These are phyloP conservation scores for Alternaria angustiovoidea DNA, from an alignment of 2,329 filamentous ascomycete species.

Conservation along the genomic window DNA sequence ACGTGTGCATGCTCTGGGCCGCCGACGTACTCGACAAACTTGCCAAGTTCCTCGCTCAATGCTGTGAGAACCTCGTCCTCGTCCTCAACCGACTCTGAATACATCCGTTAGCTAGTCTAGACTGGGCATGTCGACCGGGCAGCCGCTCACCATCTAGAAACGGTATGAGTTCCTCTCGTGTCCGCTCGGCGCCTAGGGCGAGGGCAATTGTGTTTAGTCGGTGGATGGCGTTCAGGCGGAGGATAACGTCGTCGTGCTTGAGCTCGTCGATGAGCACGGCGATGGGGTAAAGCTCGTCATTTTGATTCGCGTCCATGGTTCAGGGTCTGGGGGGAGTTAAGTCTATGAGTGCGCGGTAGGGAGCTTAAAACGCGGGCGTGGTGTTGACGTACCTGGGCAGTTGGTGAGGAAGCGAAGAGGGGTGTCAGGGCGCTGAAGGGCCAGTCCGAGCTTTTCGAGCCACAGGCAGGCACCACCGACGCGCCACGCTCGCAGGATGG, in stretches of 20 bases:
- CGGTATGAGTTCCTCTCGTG: constrained; percentile 96
- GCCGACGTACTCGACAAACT: constrained; percentile 97
- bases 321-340: constrained; percentile 34
- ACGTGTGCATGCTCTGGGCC: constrained; percentile 94
- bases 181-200: constrained; percentile 93
- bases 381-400: constrained; percentile 49
- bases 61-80: constrained; percentile 98
- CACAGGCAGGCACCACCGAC: constrained; percentile 12
- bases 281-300: constrained; percentile 99
- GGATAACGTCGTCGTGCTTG: constrained; percentile 99
- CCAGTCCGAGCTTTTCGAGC: constrained; percentile 21
- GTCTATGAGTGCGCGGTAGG: constrained; percentile 32
- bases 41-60: constrained; percentile 93
- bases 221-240: constrained; percentile 98
- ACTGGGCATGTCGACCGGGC: background rate
- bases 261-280: constrained; percentile 99
- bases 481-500: background rate
- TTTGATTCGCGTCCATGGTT: constrained; percentile 88
- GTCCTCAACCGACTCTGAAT: constrained; percentile 93
- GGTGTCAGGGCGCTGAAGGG: constrained; percentile 29
- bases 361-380: constrained; percentile 34
- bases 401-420: constrained; percentile 40
- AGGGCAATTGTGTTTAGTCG: constrained; percentile 97
- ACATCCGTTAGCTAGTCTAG: constrained; percentile 42
- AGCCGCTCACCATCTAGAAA: constrained; percentile 89